phyloP scores from a whole-genome alignment of 1,284 basidiomycete genomes.

The Pyrrhoderma lamaoense region DNA sequence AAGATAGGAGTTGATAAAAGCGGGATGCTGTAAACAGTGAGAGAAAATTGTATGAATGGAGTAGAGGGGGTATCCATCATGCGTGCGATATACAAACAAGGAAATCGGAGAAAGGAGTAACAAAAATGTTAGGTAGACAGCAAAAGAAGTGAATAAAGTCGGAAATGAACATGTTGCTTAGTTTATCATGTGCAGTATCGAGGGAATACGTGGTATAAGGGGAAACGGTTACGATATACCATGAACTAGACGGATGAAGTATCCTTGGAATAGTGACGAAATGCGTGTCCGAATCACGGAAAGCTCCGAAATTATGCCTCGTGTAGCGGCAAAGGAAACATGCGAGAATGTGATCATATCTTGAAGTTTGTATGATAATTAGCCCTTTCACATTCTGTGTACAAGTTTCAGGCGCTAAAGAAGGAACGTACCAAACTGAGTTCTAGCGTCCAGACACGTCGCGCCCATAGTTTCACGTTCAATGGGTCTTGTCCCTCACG shows the following conservation, averaged over 20 bases:
- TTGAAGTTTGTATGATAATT: no score
- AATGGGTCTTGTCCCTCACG: slow-evolving; percentile 42
- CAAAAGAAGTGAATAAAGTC: no score
- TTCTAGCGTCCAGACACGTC: slow-evolving; percentile 98
- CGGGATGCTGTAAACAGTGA: neutral
- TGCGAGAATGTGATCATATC: no score
- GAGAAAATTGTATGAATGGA: neutral
- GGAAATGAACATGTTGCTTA: no score
- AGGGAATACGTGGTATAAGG: neutral
- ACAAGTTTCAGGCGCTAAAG: neutral
- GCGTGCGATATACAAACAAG: neutral
- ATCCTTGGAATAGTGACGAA: no score
- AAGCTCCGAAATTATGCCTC: no score
- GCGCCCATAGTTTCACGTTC: slow-evolving; percentile 86
- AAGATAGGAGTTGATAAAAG: neutral
- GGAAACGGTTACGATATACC: no score
- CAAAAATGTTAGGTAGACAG: no score
- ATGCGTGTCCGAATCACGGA: no score
- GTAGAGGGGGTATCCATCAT: neutral
- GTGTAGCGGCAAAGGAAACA: no score
- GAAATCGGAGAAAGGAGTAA: neutral
- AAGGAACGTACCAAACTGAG: slow-evolving; percentile 74
- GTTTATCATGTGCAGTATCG: neutral
- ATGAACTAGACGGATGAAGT: no score
- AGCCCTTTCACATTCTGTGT: no score